Conservation (phyloP, 495 filamentous ascomycete genomes). For the Echria macrotheca region DNA sequence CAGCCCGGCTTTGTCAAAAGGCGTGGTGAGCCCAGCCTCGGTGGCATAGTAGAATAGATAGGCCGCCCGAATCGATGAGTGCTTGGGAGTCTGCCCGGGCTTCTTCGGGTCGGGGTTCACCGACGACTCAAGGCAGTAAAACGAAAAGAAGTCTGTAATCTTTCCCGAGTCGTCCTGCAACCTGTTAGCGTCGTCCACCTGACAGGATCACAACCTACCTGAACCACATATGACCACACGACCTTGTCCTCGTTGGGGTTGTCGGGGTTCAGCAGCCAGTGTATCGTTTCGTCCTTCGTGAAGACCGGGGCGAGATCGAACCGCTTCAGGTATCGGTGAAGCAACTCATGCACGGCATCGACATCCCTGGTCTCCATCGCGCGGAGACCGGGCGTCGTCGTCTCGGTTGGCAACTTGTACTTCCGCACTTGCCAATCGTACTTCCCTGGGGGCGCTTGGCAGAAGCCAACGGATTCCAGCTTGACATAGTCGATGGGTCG, state of each 20-base stretch:
- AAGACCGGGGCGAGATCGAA: slow-evolving; percentile 84
- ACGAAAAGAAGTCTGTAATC: slow-evolving; percentile 94
- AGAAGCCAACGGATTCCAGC: slow-evolving; percentile 88
- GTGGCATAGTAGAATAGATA: slow-evolving; percentile 97
- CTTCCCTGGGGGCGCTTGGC: slow-evolving; percentile 71
- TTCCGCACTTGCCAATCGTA: slow-evolving; percentile 72
- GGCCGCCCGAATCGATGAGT: slow-evolving; percentile 73
- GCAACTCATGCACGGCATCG: slow-evolving; percentile 66
- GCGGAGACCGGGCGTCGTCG: slow-evolving; percentile 66
- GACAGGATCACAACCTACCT: slow-evolving; percentile 39
- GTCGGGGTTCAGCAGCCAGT: slow-evolving; percentile 76
- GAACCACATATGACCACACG: slow-evolving; percentile 87
- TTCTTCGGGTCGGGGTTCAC: no score
- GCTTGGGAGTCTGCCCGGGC: slow-evolving; percentile 66
- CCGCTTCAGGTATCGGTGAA: slow-evolving; percentile 70
- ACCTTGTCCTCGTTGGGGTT: slow-evolving; percentile 64
- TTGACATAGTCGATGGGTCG: slow-evolving; percentile 92
- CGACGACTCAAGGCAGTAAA: slow-evolving; percentile 89
- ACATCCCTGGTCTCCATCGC: slow-evolving; percentile 78
- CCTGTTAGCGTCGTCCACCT: neutral
- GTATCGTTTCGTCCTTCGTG: slow-evolving; percentile 68
- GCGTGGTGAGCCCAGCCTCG: slow-evolving; percentile 64
- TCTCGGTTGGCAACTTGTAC: slow-evolving; percentile 68
- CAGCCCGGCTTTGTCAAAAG: slow-evolving; percentile 50
- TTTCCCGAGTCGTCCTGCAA: slow-evolving; percentile 50